Percentiles rank a stretch among this genome's conserved stretches.
Conservation (phyloP, 202 grass and related monocot species). For the Bolboschoenoplectus hybrid region DNA sequence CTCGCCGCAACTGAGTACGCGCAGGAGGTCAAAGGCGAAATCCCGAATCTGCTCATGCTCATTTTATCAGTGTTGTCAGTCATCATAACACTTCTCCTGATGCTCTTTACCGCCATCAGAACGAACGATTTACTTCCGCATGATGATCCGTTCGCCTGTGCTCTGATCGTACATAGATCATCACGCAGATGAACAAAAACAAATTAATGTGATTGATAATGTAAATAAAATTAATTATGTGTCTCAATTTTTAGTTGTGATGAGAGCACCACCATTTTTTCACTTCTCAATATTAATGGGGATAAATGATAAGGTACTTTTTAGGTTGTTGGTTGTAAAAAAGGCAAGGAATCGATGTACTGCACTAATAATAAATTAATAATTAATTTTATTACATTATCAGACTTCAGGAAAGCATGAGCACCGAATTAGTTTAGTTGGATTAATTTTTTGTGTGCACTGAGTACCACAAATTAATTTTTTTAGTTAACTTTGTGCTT, state of each 20-base stretch:
- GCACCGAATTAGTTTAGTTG: neutral
- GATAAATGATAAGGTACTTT: neutral
- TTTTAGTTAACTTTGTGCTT: neutral
- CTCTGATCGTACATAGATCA: slow-evolving; percentile 21
- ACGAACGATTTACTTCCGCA: slow-evolving; percentile 68
- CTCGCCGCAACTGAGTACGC: slow-evolving; percentile 80
- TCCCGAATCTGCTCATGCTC: slow-evolving; percentile 72
- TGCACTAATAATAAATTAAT: neutral
- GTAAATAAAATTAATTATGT: slow-evolving; percentile 22
- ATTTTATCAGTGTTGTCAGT: slow-evolving; percentile 69
- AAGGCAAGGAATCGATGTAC: neutral
- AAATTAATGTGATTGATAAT: neutral
- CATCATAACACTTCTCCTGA: slow-evolving; percentile 57
- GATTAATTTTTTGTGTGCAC: neutral
- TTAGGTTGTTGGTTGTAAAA: slow-evolving; percentile 25
- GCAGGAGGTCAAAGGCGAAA: slow-evolving; percentile 51
- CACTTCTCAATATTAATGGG: neutral
- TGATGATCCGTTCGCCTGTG: slow-evolving; percentile 61
- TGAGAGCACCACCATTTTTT: neutral
- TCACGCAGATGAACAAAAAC: neutral
- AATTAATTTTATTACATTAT: neutral
- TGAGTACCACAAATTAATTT: neutral
- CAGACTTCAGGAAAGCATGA: neutral
- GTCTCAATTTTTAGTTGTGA: neutral
- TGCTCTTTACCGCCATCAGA: slow-evolving; percentile 64